Evolutionary conservation across 371 early-diverging fungal genomes (phyloP).

Genomic region (Capillidium heterosporum): DNA sequence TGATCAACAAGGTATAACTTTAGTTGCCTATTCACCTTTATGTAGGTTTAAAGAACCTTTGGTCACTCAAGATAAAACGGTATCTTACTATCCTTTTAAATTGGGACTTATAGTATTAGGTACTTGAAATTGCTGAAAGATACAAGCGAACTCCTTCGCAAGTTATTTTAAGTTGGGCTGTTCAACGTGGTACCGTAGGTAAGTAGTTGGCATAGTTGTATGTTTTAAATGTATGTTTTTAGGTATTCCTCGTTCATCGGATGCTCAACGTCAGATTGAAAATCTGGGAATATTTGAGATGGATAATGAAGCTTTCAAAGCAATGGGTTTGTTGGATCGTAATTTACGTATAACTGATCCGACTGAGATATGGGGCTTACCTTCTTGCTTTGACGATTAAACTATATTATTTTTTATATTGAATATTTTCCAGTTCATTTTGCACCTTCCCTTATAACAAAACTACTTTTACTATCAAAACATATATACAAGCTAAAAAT

Average conservation of each 20-base stretch:
- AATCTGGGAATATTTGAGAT: background rate
- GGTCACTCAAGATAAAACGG: background rate
- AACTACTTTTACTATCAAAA: no score
- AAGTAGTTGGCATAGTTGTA: constrained; percentile 37
- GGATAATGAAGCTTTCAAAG: no score
- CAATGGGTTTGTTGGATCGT: no score
- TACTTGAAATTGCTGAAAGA: constrained; percentile 37
- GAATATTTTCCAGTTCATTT: no score
- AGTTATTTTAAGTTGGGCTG: constrained; percentile 53
- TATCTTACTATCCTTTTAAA: background rate
- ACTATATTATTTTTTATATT: no score
- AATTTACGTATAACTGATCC: no score
- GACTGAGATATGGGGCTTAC: no score
- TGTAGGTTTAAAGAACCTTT: constrained; percentile 7
- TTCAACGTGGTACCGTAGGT: constrained; percentile 38
- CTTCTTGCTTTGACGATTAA: no score
- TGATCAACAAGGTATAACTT: constrained; percentile 36
- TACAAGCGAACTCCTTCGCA: constrained; percentile 49
- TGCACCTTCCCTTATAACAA: no score
- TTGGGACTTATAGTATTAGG: background rate
- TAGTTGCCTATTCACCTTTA: constrained; percentile 77
- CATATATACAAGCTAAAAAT: no score
- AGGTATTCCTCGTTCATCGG: background rate
- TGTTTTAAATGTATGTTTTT: background rate
- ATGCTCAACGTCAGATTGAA: background rate